Evolutionary conservation across 495 filamentous ascomycete species (phyloP), one percentile per base, ranked within the genome.

Genomic region (Chaetomium fimeti): DNA sequence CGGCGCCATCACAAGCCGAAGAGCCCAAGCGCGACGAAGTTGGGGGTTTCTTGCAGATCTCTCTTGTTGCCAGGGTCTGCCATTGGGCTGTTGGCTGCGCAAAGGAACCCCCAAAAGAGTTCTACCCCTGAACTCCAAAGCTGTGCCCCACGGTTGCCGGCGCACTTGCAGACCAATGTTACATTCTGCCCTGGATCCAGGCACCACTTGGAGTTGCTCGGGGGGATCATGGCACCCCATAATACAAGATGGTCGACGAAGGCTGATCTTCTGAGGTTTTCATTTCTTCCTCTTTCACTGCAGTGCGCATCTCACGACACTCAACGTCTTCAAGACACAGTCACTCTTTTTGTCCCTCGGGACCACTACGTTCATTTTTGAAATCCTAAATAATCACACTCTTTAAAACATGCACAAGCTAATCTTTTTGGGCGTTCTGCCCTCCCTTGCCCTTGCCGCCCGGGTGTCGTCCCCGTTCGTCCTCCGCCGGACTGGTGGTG

Each of bases 301-400:
- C 62, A 55, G 60, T 45, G 62, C 27, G 52, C 58, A 25, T 24
- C 45, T 13, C n/a, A 48, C 22, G 27, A 56, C 60, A 51, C 60
- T 52, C 49, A 24, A 55, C 55, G 40, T 60, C 49, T 60, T 40
- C 45, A 20, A 36, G 43, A 57, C 42, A 65, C 62, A 32, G 20
- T 51, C 56, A 16, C 57, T 61, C 62, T 45, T 68, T 28, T 57
- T 45, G 57, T 62, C 66, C 66, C 54, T 68, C 62, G 66, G 66
- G 66, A 65, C 63, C 40, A 55, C 28, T 12, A 58, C 66, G 18
- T 20, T 68, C 66, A n/a, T 29, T 62, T 68, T 18, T 53, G 55
- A 28, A 48, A 20, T 27, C 4, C 1, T 6, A 27, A 40, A 20
- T 25, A 63, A 22, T 15, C 29, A 68, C 62, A 48, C 38, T 52